These are phyloP conservation scores for Epichloe aotearoae DNA, from an alignment of 2,329 filamentous ascomycete genomes.

Conservation along the genomic window DNA sequence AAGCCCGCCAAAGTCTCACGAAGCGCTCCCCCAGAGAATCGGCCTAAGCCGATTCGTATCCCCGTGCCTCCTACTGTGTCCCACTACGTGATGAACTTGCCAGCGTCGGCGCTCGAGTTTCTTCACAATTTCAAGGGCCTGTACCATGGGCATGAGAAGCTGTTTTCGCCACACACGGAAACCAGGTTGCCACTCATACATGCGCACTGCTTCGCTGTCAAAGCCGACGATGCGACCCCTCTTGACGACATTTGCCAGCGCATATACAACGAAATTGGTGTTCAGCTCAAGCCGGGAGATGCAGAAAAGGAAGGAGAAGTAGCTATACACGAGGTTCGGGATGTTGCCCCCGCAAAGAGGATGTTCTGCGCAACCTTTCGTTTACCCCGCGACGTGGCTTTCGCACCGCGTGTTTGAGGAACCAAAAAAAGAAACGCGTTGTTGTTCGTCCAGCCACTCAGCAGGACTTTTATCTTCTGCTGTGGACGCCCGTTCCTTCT, in stretches of 20 bases:
- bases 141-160: slow-evolving; percentile 55
- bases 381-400: slow-evolving; percentile 70
- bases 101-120: slow-evolving; percentile 78
- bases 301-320: slow-evolving; percentile 34
- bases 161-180: slow-evolving; percentile 49
- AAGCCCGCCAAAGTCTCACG: slow-evolving; percentile 26
- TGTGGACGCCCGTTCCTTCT: too few relatives aligned
- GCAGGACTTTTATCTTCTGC: too few relatives aligned
- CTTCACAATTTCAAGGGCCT: slow-evolving; percentile 54
- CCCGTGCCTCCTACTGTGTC: slow-evolving; percentile 61
- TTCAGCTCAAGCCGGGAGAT: slow-evolving; percentile 29
- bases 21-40: slow-evolving; percentile 21
- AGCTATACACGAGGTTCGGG: slow-evolving; percentile 57
- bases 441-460: too few relatives aligned
- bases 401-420: slow-evolving; percentile 32
- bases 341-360: slow-evolving; percentile 84
- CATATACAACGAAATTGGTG: slow-evolving; percentile 28
- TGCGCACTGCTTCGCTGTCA: slow-evolving; percentile 86
- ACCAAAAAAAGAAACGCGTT: too few relatives aligned
- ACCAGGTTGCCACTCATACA: slow-evolving; percentile 68
- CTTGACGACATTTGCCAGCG: slow-evolving; percentile 33
- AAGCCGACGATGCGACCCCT: slow-evolving; percentile 60
- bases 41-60: slow-evolving; percentile 25
- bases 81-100: slow-evolving; percentile 98
- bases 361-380: slow-evolving; percentile 96